Evolutionary conservation across 768 basidiomycete genomes (phyloP).

Genomic region (Trametes cingulata): DNA sequence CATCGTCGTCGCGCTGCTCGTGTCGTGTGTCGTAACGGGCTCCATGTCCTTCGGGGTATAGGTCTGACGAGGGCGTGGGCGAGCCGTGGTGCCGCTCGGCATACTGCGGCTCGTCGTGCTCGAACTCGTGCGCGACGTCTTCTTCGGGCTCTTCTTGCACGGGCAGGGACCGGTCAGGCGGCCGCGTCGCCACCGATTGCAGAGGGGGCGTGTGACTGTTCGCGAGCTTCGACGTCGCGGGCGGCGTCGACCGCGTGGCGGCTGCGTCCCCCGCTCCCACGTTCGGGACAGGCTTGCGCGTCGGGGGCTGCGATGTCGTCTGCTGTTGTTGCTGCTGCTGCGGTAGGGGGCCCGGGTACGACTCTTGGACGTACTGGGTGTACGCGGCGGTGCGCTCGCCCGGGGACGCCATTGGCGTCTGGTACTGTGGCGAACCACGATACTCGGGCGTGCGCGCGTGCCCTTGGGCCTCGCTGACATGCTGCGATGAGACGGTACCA

Average conservation of each 20-base stretch:
- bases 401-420: conserved; percentile 48
- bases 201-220: conserved; percentile 56
- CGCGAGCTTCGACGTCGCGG: conserved; percentile 36
- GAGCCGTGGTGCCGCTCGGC: conserved; percentile 41
- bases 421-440: conserved; percentile 40
- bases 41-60: conserved; percentile 47
- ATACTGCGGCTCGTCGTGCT: conserved; percentile 31
- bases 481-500: conserved; percentile 41
- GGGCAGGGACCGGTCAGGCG: conserved; percentile 72
- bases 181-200: conserved; percentile 52
- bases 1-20: conserved; percentile 41
- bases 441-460: conserved; percentile 51
- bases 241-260: conserved; percentile 34
- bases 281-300: conserved; percentile 26
- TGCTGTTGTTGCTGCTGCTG: conserved; percentile 1
- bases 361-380: conserved; percentile 41
- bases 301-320: conserved; percentile 10
- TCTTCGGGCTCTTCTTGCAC: conserved; percentile 79
- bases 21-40: conserved; percentile 39
- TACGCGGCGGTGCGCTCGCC: conserved; percentile 49
- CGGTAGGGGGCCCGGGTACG: conserved; percentile 24
- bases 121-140: conserved; percentile 41
- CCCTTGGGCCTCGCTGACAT: conserved; percentile 23
- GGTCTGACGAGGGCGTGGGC: conserved; percentile 56
- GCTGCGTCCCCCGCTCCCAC: conserved; percentile 15